Percentiles rank a stretch among this genome's conserved stretches.
These are phyloP conservation scores for Xylaria sp. DNA, from an alignment of 2,329 filamentous ascomycete genomes.

Conservation along the genomic window DNA sequence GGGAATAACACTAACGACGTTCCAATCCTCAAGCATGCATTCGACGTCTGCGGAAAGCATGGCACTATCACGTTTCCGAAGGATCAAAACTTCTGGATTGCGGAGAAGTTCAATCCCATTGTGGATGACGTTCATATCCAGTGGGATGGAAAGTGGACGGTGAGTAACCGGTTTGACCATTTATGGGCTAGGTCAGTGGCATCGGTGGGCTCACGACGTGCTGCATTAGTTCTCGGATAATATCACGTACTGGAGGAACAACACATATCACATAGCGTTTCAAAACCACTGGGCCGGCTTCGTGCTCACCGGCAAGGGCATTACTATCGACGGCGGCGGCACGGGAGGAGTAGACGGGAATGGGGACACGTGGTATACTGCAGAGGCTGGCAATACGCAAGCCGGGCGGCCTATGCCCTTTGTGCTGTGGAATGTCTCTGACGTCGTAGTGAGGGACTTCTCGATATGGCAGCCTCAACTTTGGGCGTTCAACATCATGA, in stretches of 20 bases:
- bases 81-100: constrained; percentile 62
- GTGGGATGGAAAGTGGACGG: constrained; percentile 63
- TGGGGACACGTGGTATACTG: constrained; percentile 65
- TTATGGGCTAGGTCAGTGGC: not conserved
- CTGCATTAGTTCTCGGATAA: constrained; percentile 56
- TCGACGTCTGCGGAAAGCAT: constrained; percentile 43
- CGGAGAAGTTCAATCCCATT: constrained; percentile 59
- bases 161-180: not conserved
- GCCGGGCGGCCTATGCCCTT: constrained; percentile 66
- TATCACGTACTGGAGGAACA: constrained; percentile 65
- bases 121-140: constrained; percentile 62
- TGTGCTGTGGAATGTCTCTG: constrained; percentile 67
- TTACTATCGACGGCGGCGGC: constrained; percentile 62
- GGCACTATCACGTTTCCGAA: constrained; percentile 62
- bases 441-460: constrained; percentile 65
- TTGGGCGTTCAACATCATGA: constrained; percentile 68
- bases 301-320: constrained; percentile 60
- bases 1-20: constrained; percentile 42
- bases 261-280: constrained; percentile 63
- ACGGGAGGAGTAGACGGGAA: constrained; percentile 66
- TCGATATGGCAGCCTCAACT: constrained; percentile 62
- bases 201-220: not conserved
- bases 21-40: constrained; percentile 46
- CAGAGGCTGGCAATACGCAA: constrained; percentile 58
- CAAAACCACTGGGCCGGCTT: constrained; percentile 68